Evolutionary conservation across 1,284 basidiomycete species (phyloP), one percentile per base, ranked within the genome.

Genomic region (Fomitopsis pinicola): DNA sequence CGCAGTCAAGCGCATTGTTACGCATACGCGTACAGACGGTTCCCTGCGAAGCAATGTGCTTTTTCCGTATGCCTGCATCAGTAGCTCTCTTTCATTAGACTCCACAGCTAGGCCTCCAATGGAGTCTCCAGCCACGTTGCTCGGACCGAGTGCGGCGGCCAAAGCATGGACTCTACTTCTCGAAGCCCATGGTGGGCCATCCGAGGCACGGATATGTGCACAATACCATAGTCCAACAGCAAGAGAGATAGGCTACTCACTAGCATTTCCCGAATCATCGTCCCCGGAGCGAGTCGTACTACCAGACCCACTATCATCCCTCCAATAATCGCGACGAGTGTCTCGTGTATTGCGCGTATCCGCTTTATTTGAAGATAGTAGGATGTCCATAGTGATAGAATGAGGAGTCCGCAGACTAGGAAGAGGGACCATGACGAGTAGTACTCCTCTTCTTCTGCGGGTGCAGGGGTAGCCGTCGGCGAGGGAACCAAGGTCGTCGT

Each of bases 301-400:
- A 97, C 85, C 66, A 97, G 79, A 0, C 97, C 97, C 53, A 99
- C 97, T 57, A 94, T 84, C 95, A 98, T 98, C 59, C 97, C 94
- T 14, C 95, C 95, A 71, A 97, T 89, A 66, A 98, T 94, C 44
- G 97, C 94, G 26, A 99, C 92, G 57, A 98, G 83, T 0, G 97
- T 99, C 77, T 99, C 97, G 72, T 99, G 96, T 17, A 99, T 86
- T 14, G 95, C 92, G 57, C 95, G 88, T 78, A 99, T 99, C 56
- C 91, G 84, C 76, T 96, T 95, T 72, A 98, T 92, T 81, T 98
- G 96, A 19, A 99, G 88, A 71, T 98, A 99, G 79, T 99, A 99
- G 26, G 94, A 96, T 15, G 95, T 97, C 85, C 91, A 95, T 66
- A 99, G 87, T 5, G 96, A 97, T 63, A 96, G 80, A 64, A 98